Base-by-base conservation (phyloP, 164 flowering plant genomes). In the Paratinospora sagittata region DNA sequence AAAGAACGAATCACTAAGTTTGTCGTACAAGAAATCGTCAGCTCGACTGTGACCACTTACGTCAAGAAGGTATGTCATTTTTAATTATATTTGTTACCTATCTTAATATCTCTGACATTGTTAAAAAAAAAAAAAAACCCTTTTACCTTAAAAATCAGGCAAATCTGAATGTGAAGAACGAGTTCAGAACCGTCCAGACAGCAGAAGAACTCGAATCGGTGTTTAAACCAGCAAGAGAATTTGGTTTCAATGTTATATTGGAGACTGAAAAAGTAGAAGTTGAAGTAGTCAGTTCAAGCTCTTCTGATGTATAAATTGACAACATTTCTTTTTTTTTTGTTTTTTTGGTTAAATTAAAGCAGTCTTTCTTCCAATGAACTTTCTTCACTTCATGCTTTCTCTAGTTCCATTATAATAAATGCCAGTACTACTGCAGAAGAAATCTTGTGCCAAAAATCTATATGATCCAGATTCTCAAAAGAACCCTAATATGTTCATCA, bases 1-100 rank as follows among this genome's bases (percentile, higher is more conserved):
- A 86, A 87, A 77, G 85, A 85, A 8, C 86, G 86, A 57, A 92
- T 90, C 58, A 87, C 87, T 57, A 90, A 88, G 41, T 92, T 92
- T 76, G 87, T 84, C 3, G 82, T 91, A 66, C 61, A 86, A 79
- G 93, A 92, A 77, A 87, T 92, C 60, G 83, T 92, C 14, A 87
- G 74, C 74, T 72, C 88, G 21, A 79, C 90, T 27, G 64, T 87
- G 78, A 80, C 84, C 7, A 87, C 83, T 68, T 92, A 83, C 74
- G 91, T 80, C 63, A 76, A 85, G 80, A 81, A 89, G 95, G 94
- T 73, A 82, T 83, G 84, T 75, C 8, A 30, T 45, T 41, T 23
- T 17, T 9, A n/a, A 47, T 27, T 47, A 67, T 45, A 23, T 49
- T 33, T 6, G 45, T 27, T 23, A 45, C 37, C 19, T 21, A 45